Conservation (phyloP, 2,329 filamentous ascomycete genomes). For the Aspergillus awamori region DNA sequence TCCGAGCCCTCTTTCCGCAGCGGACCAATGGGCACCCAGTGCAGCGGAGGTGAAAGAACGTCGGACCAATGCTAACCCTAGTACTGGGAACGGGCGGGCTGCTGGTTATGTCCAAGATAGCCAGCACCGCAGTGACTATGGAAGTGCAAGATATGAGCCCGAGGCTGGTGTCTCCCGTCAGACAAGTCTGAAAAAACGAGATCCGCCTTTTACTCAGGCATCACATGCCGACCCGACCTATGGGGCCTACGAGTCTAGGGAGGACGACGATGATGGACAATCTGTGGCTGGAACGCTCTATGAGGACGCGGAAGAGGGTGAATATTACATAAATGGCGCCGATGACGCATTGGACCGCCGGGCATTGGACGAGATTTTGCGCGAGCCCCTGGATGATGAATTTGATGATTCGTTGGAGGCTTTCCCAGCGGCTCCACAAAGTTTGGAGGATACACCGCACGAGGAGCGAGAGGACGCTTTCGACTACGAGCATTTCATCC, state of each 20-base stretch:
- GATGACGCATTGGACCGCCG: constrained; percentile 64
- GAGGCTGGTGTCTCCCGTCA: constrained; percentile 11
- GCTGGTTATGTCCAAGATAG: constrained; percentile 30
- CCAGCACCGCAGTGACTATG: constrained; percentile 26
- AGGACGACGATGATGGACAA: constrained; percentile 31
- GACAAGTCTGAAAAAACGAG: not conserved
- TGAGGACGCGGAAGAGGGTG: constrained; percentile 48
- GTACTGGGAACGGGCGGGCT: constrained; percentile 39
- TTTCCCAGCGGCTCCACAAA: constrained; percentile 35
- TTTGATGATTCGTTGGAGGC: constrained; percentile 39
- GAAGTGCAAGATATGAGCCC: constrained; percentile 15
- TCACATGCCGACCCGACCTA: constrained; percentile 14
- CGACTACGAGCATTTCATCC: constrained; percentile 93
- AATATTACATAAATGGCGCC: constrained; percentile 33
- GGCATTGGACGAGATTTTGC: constrained; percentile 58
- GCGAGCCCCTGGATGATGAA: constrained; percentile 47
- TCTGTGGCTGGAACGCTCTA: constrained; percentile 43
- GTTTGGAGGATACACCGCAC: constrained; percentile 69
- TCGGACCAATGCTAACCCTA: constrained; percentile 39
- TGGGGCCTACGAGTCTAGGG: constrained; percentile 14
- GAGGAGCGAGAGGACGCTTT: constrained; percentile 95
- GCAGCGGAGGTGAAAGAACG: constrained; percentile 40
- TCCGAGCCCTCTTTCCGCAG: constrained; percentile 77
- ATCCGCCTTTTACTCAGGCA: constrained; percentile 2
- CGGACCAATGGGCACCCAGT: constrained; percentile 60